Percentiles rank a stretch among this genome's conserved stretches.
These are phyloP conservation scores for Mollisia scopiformis DNA, from an alignment of 2,329 filamentous ascomycete species.

Conservation along the genomic window DNA sequence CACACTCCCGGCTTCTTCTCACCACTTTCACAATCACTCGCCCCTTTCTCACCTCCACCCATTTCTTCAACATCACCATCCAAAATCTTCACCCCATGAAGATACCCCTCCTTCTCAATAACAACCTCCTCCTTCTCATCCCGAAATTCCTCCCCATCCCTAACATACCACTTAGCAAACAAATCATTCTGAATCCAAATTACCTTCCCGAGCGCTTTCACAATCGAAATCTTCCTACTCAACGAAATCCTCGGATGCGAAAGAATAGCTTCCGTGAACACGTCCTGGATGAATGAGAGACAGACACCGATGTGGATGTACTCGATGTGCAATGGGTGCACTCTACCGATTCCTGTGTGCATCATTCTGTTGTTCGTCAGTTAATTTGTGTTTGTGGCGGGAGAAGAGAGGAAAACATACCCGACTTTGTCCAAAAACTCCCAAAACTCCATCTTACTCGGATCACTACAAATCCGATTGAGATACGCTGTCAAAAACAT, in stretches of 20 bases:
- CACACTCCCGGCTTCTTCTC: background rate
- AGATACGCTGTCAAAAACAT: conserved; percentile 80
- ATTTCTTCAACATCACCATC: conserved; percentile 31
- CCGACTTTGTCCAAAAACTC: conserved; percentile 28
- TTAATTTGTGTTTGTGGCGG: background rate
- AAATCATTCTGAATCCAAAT: conserved; percentile 88
- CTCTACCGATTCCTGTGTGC: conserved; percentile 68
- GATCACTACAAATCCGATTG: conserved; percentile 22
- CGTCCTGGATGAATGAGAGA: conserved; percentile 75
- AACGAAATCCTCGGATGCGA: conserved; percentile 60
- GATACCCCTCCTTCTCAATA: conserved; percentile 64
- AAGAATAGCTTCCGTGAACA: conserved; percentile 75
- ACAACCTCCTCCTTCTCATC: conserved; percentile 49
- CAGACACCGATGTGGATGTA: conserved; percentile 76
- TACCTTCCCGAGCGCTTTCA: conserved; percentile 78
- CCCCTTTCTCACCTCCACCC: conserved; percentile 35
- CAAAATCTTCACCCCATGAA: conserved; percentile 65
- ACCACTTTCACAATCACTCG: background rate
- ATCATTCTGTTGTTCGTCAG: conserved; percentile 16
- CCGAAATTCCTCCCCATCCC: conserved; percentile 33
- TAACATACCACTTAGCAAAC: conserved; percentile 74
- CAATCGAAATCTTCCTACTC: conserved; percentile 69
- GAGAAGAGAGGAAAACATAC: conserved; percentile 7
- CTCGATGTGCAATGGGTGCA: conserved; percentile 68
- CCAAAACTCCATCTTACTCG: conserved; percentile 30